A percentile compares a stretch with the other conserved stretches of the same genome.
Evolutionary conservation across 495 filamentous ascomycete species (phyloP).

Genomic region (Saxophila tyrrhenica): DNA sequence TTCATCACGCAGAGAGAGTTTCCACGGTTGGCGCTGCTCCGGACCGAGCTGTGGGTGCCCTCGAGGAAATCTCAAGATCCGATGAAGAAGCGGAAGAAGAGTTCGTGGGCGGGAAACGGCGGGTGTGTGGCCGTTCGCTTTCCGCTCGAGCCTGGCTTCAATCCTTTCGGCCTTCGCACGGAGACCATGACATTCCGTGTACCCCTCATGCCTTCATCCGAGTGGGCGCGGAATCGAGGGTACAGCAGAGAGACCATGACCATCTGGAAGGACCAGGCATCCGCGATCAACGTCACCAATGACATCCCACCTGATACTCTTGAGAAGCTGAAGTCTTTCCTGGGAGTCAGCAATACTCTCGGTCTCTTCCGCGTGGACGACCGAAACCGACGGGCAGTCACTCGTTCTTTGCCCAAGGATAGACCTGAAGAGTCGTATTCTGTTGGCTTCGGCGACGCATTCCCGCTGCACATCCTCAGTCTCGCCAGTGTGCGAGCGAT

Average conservation of each 20-base stretch:
- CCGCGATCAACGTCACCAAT: conserved; percentile 36
- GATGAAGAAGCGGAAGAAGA: neutral
- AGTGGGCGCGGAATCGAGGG: conserved; percentile 37
- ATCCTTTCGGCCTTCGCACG: conserved; percentile 20
- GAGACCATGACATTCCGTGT: conserved; percentile 39
- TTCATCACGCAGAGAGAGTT: conserved; percentile 73
- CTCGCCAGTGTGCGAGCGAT: conserved; percentile 60
- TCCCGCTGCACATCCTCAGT: conserved; percentile 73
- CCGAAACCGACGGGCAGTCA: conserved; percentile 51
- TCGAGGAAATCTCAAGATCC: no score
- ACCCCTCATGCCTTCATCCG: conserved; percentile 50
- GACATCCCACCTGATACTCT: conserved; percentile 41
- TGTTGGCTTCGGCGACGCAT: conserved; percentile 78
- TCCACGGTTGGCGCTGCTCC: conserved; percentile 58
- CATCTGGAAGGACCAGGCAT: conserved; percentile 66
- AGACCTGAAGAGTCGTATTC: conserved; percentile 63
- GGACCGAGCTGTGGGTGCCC: conserved; percentile 69
- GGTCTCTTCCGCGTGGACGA: conserved; percentile 64
- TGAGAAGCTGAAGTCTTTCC: conserved; percentile 40
- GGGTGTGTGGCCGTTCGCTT: conserved; percentile 48
- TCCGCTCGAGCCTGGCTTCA: conserved; percentile 35
- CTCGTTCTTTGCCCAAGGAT: conserved; percentile 61
- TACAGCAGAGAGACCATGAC: conserved; percentile 54
- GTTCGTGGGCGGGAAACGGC: conserved; percentile 26
- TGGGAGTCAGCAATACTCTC: conserved; percentile 53